These are phyloP conservation scores for Neospermospora avenae DNA, from an alignment of 2,329 filamentous ascomycete species.

Conservation along the genomic window DNA sequence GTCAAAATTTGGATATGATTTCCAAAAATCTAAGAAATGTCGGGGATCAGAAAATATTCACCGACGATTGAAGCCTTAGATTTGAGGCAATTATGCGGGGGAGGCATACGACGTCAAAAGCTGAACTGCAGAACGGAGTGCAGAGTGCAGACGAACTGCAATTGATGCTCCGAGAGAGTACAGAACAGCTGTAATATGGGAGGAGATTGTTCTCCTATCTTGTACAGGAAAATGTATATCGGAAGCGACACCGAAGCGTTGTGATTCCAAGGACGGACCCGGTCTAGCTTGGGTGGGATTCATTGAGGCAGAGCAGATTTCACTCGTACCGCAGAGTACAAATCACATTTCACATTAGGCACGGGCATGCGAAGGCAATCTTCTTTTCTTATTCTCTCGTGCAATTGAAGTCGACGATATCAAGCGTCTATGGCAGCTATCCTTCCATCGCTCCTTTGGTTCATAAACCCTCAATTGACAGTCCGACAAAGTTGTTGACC, in stretches of 20 bases:
- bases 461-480: slow-evolving; percentile 35
- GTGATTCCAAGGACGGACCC: too few species aligned
- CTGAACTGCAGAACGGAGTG: too few species aligned
- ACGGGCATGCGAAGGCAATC: slow-evolving; percentile 24
- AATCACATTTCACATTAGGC: not conserved
- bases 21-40: not conserved
- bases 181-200: not conserved
- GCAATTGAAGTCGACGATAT: slow-evolving; percentile 32
- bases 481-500: slow-evolving; percentile 35
- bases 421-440: slow-evolving; percentile 36
- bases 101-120: not conserved
- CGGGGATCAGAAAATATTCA: not conserved
- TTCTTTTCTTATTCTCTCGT: slow-evolving; percentile 33
- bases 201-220: too few species aligned
- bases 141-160: too few species aligned
- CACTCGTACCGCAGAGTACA: not conserved
- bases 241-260: too few species aligned
- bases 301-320: too few species aligned
- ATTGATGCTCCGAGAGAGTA: too few species aligned
- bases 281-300: too few species aligned
- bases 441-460: slow-evolving; percentile 29
- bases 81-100: slow-evolving; percentile 1
- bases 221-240: too few species aligned
- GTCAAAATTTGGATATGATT: not conserved
- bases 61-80: not conserved